These are phyloP conservation scores for Paragyromitra xinjiangensis DNA, from an alignment of 495 filamentous ascomycete genomes.

Conservation along the genomic window DNA sequence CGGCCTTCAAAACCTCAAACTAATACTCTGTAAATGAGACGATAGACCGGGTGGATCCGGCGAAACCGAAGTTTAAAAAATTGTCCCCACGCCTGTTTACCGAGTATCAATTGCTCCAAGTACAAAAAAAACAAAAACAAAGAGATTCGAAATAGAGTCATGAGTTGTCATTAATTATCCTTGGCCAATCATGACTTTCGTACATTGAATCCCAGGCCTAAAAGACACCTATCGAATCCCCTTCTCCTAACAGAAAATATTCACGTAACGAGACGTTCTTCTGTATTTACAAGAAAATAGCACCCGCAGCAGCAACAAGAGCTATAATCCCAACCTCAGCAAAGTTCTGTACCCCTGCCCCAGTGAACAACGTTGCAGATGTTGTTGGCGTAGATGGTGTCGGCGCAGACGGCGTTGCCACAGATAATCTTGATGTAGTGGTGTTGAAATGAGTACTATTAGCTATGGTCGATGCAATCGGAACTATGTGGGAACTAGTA, in stretches of 20 bases:
- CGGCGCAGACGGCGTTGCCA: not conserved
- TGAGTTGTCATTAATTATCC: conserved; percentile 5
- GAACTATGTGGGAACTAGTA: not conserved
- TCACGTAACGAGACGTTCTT: not conserved
- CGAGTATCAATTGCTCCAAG: no score
- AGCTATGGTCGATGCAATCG: not conserved
- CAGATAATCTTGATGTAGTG: not conserved
- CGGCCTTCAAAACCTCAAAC: no score
- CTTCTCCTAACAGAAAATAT: not conserved
- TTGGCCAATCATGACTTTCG: not conserved
- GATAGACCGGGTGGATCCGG: no score
- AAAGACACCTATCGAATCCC: not conserved
- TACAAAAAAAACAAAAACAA: not conserved
- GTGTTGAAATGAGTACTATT: conserved; percentile 9
- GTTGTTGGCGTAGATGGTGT: not conserved
- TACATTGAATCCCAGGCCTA: not conserved
- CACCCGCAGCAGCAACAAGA: conserved; percentile 10
- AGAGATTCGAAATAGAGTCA: not conserved
- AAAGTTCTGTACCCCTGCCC: conserved; percentile 19
- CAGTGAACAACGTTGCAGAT: conserved; percentile 3
- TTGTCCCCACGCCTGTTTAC: no score
- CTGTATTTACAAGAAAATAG: conserved; percentile 14
- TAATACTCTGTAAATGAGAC: no score
- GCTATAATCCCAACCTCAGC: conserved; percentile 9
- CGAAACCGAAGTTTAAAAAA: no score